Evolutionary conservation across 2,329 filamentous ascomycete species (phyloP).

Genomic region (Microdochium nivale): DNA sequence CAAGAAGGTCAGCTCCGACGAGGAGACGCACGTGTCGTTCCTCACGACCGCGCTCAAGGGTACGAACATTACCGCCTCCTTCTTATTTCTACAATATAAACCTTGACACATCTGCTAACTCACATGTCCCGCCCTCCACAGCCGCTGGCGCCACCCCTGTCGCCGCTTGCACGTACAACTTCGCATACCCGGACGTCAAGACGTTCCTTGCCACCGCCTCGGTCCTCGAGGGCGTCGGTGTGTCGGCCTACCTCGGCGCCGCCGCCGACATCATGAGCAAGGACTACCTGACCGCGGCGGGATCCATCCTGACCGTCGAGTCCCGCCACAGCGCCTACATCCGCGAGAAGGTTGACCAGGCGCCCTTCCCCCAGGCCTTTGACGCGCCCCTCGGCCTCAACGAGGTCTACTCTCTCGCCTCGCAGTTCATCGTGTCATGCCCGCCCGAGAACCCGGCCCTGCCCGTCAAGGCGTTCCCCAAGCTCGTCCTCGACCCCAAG

Average conservation of each 20-base stretch:
- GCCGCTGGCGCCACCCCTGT: conserved; percentile 41
- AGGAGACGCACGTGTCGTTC: conserved; percentile 16
- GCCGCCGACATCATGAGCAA: conserved; percentile 48
- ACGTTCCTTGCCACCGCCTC: conserved; percentile 42
- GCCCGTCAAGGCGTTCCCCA: conserved; percentile 53
- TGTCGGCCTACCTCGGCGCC: conserved; percentile 53
- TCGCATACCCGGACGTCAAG: conserved; percentile 35
- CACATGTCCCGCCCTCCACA: conserved; percentile 32
- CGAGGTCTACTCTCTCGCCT: conserved; percentile 56
- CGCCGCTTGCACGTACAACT: conserved; percentile 45
- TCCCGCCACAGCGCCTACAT: conserved; percentile 56
- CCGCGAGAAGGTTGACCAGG: conserved; percentile 36
- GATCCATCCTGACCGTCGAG: conserved; percentile 56
- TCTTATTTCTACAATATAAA: neutral
- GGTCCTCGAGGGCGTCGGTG: conserved; percentile 48
- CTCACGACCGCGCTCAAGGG: neutral
- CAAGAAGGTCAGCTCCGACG: conserved; percentile 46
- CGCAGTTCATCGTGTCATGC: conserved; percentile 51
- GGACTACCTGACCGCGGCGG: conserved; percentile 51
- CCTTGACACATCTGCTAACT: conserved; percentile 2
- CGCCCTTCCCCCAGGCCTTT: conserved; percentile 50
- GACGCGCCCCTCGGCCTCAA: conserved; percentile 50
- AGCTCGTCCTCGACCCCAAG: conserved; percentile 24
- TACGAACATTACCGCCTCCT: neutral
- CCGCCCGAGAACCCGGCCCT: conserved; percentile 43